These are phyloP conservation scores for Tilletia horrida DNA, from an alignment of 1,284 basidiomycete species.

Conservation along the genomic window DNA sequence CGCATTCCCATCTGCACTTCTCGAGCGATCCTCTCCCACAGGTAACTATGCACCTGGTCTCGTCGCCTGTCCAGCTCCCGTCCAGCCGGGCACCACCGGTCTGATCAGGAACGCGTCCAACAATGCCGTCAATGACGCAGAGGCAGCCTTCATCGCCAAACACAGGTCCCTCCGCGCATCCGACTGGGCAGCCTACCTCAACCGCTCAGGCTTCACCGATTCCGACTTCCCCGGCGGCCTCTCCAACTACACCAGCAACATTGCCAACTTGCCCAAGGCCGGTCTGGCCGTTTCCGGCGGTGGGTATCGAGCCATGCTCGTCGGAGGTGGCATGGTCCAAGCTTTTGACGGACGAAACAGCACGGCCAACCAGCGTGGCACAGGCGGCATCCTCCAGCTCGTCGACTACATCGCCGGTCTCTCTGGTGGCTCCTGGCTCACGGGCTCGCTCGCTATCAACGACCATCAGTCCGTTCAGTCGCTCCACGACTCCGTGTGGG, in stretches of 20 bases:
- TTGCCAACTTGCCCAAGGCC: slow-evolving; percentile 47
- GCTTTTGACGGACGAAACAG: slow-evolving; percentile 48
- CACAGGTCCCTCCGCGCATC: slow-evolving; percentile 26
- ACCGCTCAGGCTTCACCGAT: slow-evolving; percentile 26
- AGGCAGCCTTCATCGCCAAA: slow-evolving; percentile 37
- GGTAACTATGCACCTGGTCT: slow-evolving; percentile 40
- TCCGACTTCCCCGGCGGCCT: slow-evolving; percentile 37
- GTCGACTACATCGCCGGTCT: slow-evolving; percentile 51
- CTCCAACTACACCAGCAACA: slow-evolving; percentile 32
- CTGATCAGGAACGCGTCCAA: slow-evolving; percentile 39
- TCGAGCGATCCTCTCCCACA: slow-evolving; percentile 26
- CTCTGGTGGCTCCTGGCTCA: slow-evolving; percentile 51
- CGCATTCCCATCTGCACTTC: neutral
- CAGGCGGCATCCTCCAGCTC: slow-evolving; percentile 49
- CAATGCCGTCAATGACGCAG: slow-evolving; percentile 31
- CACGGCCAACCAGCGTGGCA: slow-evolving; percentile 44
- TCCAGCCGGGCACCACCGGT: slow-evolving; percentile 30
- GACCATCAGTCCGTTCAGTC: slow-evolving; percentile 45
- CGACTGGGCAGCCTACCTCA: slow-evolving; percentile 42
- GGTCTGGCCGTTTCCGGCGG: slow-evolving; percentile 58
- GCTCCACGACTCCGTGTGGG: slow-evolving; percentile 51
- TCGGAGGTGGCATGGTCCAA: slow-evolving; percentile 40
- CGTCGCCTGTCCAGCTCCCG: slow-evolving; percentile 38
- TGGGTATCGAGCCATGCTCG: slow-evolving; percentile 59
- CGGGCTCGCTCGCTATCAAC: slow-evolving; percentile 43